phyloP scores from a whole-genome alignment of 371 early-diverging fungal genomes.

The Mortierella sp. region DNA sequence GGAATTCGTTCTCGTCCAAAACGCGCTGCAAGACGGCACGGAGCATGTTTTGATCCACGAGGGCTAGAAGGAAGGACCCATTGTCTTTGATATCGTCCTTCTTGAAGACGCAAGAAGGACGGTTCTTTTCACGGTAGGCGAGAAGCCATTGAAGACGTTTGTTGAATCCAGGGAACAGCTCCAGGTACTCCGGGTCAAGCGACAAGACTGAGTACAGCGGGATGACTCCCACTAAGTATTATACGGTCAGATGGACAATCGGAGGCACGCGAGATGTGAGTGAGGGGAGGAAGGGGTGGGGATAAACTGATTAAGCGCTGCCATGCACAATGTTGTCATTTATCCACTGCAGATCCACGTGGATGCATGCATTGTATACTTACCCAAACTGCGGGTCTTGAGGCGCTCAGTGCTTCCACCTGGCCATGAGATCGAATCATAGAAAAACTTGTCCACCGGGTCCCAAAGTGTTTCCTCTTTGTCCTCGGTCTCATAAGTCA shows the following conservation, averaged over 20 bases:
- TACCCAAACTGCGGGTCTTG: slow-evolving; percentile 53
- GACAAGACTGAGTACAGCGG: slow-evolving; percentile 35
- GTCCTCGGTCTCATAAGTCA: slow-evolving; percentile 46
- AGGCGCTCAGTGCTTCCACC: slow-evolving; percentile 56
- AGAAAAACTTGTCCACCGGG: slow-evolving; percentile 58
- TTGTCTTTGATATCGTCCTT: slow-evolving; percentile 44
- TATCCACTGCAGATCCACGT: too few species aligned
- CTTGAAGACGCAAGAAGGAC: slow-evolving; percentile 31
- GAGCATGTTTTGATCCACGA: slow-evolving; percentile 55
- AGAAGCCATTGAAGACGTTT: slow-evolving; percentile 38
- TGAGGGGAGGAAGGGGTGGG: not conserved
- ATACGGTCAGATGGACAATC: not conserved
- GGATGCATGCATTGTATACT: too few species aligned
- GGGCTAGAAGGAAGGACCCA: slow-evolving; percentile 50
- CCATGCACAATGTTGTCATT: too few species aligned
- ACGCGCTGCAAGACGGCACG: slow-evolving; percentile 45
- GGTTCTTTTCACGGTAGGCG: slow-evolving; percentile 37
- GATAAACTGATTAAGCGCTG: not conserved
- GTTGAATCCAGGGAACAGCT: slow-evolving; percentile 44
- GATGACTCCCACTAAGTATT: slow-evolving; percentile 33
- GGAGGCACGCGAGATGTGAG: not conserved
- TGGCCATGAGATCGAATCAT: slow-evolving; percentile 56
- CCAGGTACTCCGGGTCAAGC: slow-evolving; percentile 47
- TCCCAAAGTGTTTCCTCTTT: slow-evolving; percentile 55
- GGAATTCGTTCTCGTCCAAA: slow-evolving; percentile 59